These are phyloP conservation scores for Geotrichum carabidarum DNA, from an alignment of 1,139 yeast genomes.

Conservation along the genomic window DNA sequence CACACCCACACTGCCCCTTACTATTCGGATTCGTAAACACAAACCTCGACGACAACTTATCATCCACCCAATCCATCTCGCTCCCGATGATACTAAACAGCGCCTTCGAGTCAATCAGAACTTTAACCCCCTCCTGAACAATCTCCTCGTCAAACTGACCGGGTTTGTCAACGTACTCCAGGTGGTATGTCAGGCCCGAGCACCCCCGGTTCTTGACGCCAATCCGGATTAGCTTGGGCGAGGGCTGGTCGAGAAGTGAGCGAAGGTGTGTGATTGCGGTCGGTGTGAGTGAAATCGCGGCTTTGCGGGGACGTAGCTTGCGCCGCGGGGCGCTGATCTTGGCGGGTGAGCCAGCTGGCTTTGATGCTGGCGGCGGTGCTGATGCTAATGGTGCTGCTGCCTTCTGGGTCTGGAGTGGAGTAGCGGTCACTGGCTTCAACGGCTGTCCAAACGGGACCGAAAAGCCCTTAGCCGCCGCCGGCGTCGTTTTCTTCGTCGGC, in stretches of 20 bases:
- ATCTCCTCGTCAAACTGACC: constrained; percentile 92
- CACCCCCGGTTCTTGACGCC: constrained; percentile 97
- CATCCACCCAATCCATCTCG: constrained; percentile 98
- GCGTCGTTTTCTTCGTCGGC: neutral
- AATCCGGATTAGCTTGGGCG: constrained; percentile 81
- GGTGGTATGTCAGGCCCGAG: constrained; percentile 85
- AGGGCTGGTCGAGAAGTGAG: constrained; percentile 67
- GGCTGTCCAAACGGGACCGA: constrained; percentile 7
- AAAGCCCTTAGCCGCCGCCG: neutral
- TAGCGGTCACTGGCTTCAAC: neutral
- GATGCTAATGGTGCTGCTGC: constrained; percentile 13
- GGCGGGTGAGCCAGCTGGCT: constrained; percentile 8
- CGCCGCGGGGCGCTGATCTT: constrained; percentile 43
- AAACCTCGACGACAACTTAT: constrained; percentile 80
- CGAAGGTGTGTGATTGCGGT: constrained; percentile 68
- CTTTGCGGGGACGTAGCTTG: constrained; percentile 76
- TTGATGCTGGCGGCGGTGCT: neutral
- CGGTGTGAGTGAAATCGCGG: constrained; percentile 73
- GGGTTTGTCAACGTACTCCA: constrained; percentile 83
- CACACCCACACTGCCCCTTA: constrained; percentile 97
- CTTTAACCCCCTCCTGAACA: constrained; percentile 83
- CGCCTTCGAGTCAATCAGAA: constrained; percentile 91
- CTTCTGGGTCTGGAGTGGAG: neutral
- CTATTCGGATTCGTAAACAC: constrained; percentile 93
- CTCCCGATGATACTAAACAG: constrained; percentile 91